Evolutionary conservation across 225 moss, liverwort and hornwort genomes (phyloP), one percentile per base, ranked within the genome.

Genomic region (Marchantia polymorpha): DNA sequence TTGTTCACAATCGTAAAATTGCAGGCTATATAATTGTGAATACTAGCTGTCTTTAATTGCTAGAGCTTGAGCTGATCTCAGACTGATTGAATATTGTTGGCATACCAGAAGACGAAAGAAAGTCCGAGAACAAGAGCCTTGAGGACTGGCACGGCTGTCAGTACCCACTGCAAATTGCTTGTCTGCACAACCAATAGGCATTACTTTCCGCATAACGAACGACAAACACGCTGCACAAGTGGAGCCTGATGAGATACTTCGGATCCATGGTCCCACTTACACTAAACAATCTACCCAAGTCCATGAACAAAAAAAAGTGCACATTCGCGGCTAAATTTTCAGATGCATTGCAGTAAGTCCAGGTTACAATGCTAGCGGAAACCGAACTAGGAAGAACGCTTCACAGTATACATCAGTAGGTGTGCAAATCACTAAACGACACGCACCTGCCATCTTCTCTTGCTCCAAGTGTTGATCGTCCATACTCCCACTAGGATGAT

Each of bases 381-480:
- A 3, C 10, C 39, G 4, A 15, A 16, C 13, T 61, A 61, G 4
- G 23, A n/a, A 61, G 22, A 10, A 61, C 0, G 11, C 11, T 12
- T 2, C 2, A 23, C n/a, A 48, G 49, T 16, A 11, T 0, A 71
- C 19, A 48, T 5, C 17, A 23, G 10, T 50, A 6, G 50, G 22
- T 10, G 23, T 49, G n/a, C 12, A 74, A 74, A 50, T n/a, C 7
- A 69, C 63, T 12, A 76, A 76, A 52, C 26, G 23, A 23, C 52
- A 78, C 31, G 17, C 87, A 96, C 95, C 91, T 96, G 95, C 92
- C 93, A 96, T 83, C 95, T 91, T 27, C 95, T 90, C 83, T 90
- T 90, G 65, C 81, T 92, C 95, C 95, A 95, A 15, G 92, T 95
- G 79, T 95, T 95, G 26, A 86, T 77, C 13, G 85, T 91, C 95